A percentile compares a stretch with the other conserved stretches of the same genome.
Conservation (phyloP, 1,284 basidiomycete genomes). For the Tilletia setariae region DNA sequence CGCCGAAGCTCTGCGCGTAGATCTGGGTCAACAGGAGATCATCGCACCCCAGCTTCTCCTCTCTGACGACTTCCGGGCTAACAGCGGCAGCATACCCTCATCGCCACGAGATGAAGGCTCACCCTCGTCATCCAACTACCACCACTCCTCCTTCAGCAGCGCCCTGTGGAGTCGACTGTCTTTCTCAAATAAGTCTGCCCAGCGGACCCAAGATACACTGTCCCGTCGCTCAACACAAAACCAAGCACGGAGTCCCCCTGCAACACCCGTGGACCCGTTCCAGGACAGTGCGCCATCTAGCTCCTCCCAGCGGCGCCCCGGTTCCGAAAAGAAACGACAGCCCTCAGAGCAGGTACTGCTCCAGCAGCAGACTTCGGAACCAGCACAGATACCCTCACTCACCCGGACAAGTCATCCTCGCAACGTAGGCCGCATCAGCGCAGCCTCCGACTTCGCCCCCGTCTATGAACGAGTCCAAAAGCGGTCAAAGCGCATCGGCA, state of each 20-base stretch:
- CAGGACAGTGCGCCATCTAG: too few species aligned
- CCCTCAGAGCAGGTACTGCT: neutral
- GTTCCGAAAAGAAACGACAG: too few species aligned
- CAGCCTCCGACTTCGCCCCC: constrained; percentile 52
- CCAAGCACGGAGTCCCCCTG: too few species aligned
- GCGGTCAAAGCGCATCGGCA: constrained; percentile 20
- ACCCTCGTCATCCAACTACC: neutral
- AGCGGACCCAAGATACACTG: too few species aligned
- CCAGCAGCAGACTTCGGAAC: neutral
- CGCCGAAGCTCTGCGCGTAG: constrained; percentile 36
- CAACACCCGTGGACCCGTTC: too few species aligned
- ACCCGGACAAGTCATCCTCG: constrained; percentile 30
- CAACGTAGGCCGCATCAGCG: constrained; percentile 40
- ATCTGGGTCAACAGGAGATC: constrained; percentile 43
- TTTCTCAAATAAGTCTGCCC: too few species aligned
- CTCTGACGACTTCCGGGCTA: constrained; percentile 21
- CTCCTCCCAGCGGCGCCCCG: too few species aligned
- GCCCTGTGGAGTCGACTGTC: too few species aligned
- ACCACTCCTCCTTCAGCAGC: too few species aligned
- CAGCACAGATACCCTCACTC: constrained; percentile 16
- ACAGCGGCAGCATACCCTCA: neutral
- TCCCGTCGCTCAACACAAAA: too few species aligned
- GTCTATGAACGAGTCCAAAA: constrained; percentile 38
- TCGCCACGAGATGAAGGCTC: neutral
- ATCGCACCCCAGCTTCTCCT: constrained; percentile 19